Percentiles rank a stretch among this genome's conserved stretches.
Conservation (phyloP, 352 stramenopile species). For the Pythium volutum region DNA sequence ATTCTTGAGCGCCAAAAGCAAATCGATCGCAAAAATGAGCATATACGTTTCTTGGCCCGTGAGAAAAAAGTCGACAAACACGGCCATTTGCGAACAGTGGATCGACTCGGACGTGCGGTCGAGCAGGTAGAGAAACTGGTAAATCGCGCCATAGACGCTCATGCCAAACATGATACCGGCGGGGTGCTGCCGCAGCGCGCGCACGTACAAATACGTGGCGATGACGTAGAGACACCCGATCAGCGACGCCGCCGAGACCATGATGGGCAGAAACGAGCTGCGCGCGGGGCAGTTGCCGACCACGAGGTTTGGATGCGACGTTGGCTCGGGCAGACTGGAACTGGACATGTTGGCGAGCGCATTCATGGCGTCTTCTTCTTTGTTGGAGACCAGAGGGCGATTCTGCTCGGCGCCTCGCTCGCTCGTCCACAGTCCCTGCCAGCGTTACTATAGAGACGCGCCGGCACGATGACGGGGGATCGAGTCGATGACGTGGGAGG, state of each 20-base stretch:
- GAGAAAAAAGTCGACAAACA: constrained; percentile 80
- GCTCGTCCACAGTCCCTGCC: no score
- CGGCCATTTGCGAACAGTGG: constrained; percentile 54
- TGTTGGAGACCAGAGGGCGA: no score
- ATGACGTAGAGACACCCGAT: constrained; percentile 80
- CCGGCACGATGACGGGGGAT: no score
- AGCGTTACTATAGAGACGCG: no score
- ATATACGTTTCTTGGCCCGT: constrained; percentile 87
- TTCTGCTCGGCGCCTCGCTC: no score
- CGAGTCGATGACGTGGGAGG: no score
- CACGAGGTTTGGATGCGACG: not conserved
- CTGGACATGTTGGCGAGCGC: constrained; percentile 1
- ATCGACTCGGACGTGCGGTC: constrained; percentile 41
- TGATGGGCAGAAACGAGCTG: constrained; percentile 51
- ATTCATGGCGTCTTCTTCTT: not conserved
- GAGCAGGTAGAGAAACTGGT: constrained; percentile 78
- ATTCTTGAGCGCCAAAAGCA: constrained; percentile 81
- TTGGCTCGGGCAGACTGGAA: not conserved
- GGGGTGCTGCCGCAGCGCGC: constrained; percentile 68
- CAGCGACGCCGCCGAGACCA: constrained; percentile 65
- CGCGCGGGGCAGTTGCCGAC: constrained; percentile 34
- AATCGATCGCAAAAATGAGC: constrained; percentile 85
- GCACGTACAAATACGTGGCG: constrained; percentile 59
- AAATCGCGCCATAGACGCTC: constrained; percentile 79
- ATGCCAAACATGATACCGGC: constrained; percentile 88